Base-by-base conservation (phyloP, 805 yeast species). In the Candida namnaoensis region DNA sequence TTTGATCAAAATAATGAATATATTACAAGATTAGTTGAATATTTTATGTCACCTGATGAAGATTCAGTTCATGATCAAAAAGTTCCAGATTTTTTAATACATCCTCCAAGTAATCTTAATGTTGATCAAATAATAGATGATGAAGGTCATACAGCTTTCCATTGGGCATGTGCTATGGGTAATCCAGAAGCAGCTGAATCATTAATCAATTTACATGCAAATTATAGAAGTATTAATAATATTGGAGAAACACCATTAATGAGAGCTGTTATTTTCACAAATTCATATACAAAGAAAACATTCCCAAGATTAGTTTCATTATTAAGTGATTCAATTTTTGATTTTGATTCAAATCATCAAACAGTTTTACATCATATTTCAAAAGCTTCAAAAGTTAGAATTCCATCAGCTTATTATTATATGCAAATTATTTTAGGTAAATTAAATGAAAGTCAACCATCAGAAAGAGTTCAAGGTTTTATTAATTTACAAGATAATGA, bases 91-190 rank as follows among this genome's bases (percentile, higher is more conserved):
- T 79, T 84, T 53, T 64, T 86, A 13, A 64, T 72, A 34, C 70
- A 77, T 48, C 82, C 87, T 1, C 80, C 84, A 2, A 68, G 72
- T 24, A 82, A 75, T 41, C 80, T 83, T 51, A 77, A 84, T 48
- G 72, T 85, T 46, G 80, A 69, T 56, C 86, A 83, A 41, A 80
- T 88, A 5, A 86, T 93, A 25, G 99, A 93, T 58, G 90, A 86
- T 44, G 97, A 93, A 56, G 95, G 96, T 1, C 95, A 93, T 56
- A 85, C 96, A 0, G 83, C 95, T 2, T 79, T 93, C 50, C 99
- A 93, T 62, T 93, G 98, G 97, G 95, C 98, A 0, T 88, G 97
- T 45, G 84, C 98, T 1, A 88, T 93, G 76, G 99, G 98, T 4
- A 86, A 82, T 57, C 62, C 82, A 32, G 74, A 73, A 38, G 79